phyloP scores from a whole-genome alignment of 331 rosid species.

The Arachis monticola region DNA sequence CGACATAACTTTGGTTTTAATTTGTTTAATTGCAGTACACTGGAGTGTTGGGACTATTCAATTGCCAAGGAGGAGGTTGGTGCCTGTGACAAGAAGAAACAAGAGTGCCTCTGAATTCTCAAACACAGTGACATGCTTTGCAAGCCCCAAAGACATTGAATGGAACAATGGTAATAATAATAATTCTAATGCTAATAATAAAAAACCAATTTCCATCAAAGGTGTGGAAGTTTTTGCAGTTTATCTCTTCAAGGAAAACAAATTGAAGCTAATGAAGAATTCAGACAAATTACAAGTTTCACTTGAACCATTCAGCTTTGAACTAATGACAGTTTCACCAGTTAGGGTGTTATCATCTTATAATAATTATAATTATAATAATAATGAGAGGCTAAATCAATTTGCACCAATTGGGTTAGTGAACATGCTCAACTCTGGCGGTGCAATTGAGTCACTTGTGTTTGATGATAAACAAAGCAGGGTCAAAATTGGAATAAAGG shows the following conservation, averaged over 20 bases:
- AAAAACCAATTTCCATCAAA: slow-evolving; percentile 45
- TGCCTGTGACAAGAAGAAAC: slow-evolving; percentile 60
- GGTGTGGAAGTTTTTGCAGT: slow-evolving; percentile 60
- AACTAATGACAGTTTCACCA: slow-evolving; percentile 62
- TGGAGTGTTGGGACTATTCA: slow-evolving; percentile 68
- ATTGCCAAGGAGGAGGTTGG: slow-evolving; percentile 93
- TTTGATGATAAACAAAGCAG: slow-evolving; percentile 39
- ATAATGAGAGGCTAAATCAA: slow-evolving; percentile 34
- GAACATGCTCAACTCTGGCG: slow-evolving; percentile 76
- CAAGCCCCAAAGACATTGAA: slow-evolving; percentile 65
- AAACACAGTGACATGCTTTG: slow-evolving; percentile 43
- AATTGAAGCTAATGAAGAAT: slow-evolving; percentile 54
- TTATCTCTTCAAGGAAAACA: slow-evolving; percentile 48
- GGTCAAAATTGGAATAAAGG: slow-evolving; percentile 54
- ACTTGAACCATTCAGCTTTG: slow-evolving; percentile 57
- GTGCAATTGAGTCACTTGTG: slow-evolving; percentile 57
- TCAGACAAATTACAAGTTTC: slow-evolving; percentile 51
- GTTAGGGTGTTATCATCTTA: slow-evolving; percentile 38
- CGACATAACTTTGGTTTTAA: too few relatives aligned
- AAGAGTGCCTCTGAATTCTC: slow-evolving; percentile 56
- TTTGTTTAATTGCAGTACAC: slow-evolving; percentile 46
- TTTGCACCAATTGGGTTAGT: slow-evolving; percentile 72
- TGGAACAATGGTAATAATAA: slow-evolving; percentile 58
- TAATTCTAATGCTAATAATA: too few relatives aligned
- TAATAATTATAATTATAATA: too few relatives aligned